Evolutionary conservation across 2,329 filamentous ascomycete species (phyloP).

Genomic region (Colletotrichum filicis): DNA sequence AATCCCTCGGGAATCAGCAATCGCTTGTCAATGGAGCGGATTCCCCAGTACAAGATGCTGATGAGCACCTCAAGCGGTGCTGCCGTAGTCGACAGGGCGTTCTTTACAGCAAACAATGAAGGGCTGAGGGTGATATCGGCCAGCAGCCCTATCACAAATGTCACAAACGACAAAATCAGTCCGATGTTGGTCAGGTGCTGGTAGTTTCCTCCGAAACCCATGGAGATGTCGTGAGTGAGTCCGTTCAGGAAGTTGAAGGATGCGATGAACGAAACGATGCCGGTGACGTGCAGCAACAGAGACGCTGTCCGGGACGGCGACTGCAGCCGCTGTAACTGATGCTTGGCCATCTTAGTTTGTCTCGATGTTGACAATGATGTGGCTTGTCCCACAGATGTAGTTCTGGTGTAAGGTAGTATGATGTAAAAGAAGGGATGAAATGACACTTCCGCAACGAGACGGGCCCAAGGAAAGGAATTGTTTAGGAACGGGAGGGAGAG

Average conservation of each 20-base stretch:
- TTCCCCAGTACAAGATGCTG: constrained; percentile 78
- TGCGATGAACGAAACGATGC: constrained; percentile 62
- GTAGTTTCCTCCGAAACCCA: constrained; percentile 74
- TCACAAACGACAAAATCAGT: constrained; percentile 68
- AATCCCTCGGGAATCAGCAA: constrained; percentile 66
- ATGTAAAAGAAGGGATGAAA: constrained; percentile 12
- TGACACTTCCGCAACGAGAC: constrained; percentile 2
- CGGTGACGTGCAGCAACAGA: constrained; percentile 68
- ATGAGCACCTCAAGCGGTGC: constrained; percentile 79
- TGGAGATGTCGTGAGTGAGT: constrained; percentile 64
- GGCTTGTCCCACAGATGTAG: constrained; percentile 4
- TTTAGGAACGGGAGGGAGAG: constrained; percentile 24
- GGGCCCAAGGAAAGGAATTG: neutral
- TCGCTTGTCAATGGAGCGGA: constrained; percentile 65
- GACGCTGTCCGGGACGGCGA: constrained; percentile 75
- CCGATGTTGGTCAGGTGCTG: constrained; percentile 82
- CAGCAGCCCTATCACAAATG: constrained; percentile 70
- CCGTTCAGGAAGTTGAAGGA: constrained; percentile 63
- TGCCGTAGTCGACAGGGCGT: constrained; percentile 71
- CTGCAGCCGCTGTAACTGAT: constrained; percentile 73
- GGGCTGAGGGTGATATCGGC: constrained; percentile 72
- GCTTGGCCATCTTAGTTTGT: constrained; percentile 52
- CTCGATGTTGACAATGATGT: neutral
- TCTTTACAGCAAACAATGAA: constrained; percentile 74
- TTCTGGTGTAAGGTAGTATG: neutral